These are phyloP conservation scores for Russula ochroleuca DNA, from an alignment of 768 basidiomycete species.

Conservation along the genomic window DNA sequence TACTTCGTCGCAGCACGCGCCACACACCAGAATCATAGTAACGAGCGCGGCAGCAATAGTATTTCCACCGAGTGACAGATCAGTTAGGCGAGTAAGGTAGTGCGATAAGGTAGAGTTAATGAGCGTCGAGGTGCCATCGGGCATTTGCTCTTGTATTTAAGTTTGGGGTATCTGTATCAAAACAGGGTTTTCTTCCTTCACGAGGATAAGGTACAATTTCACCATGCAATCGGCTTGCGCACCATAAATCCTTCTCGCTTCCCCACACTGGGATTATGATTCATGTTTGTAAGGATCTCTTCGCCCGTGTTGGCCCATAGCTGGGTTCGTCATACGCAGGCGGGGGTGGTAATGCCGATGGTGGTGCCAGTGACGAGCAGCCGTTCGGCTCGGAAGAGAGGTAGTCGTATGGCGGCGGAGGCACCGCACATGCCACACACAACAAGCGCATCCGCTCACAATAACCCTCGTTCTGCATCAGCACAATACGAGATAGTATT, in stretches of 20 bases:
- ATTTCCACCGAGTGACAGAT: background rate
- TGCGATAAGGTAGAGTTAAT: background rate
- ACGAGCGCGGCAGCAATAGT: background rate
- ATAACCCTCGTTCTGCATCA: constrained; percentile 11
- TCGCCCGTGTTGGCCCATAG: background rate
- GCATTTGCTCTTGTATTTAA: background rate
- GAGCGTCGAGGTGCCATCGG: background rate
- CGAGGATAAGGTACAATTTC: background rate
- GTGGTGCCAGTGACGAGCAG: background rate
- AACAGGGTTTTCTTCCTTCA: background rate
- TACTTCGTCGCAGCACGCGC: background rate
- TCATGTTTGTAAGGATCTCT: background rate
- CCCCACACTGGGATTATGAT: background rate
- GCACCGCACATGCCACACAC: background rate
- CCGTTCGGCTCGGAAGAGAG: background rate
- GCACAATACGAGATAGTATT: no score
- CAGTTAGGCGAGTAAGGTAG: no score
- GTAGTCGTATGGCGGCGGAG: constrained; percentile 17
- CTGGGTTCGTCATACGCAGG: constrained; percentile 8
- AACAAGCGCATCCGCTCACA: constrained; percentile 16
- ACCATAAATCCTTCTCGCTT: background rate
- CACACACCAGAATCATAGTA: background rate
- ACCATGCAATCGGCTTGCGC: background rate
- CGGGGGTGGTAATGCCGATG: background rate
- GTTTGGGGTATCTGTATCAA: constrained; percentile 1